Evolutionary conservation across 2,329 filamentous ascomycete genomes (phyloP), one percentile per base, ranked within the genome.

Genomic region (Pseudogymnoascus sp.): DNA sequence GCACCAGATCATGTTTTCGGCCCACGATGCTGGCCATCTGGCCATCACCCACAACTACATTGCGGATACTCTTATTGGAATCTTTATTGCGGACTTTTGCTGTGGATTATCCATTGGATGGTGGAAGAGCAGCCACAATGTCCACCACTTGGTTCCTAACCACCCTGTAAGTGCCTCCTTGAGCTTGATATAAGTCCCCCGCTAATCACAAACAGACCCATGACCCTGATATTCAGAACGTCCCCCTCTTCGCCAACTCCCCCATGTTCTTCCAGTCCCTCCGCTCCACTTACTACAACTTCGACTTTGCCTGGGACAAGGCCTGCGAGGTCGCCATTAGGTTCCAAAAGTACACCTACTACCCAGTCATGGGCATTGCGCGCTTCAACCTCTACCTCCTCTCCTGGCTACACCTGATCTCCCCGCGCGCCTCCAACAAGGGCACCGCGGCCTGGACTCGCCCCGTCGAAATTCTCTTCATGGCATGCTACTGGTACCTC

Each of bases 381-480:
- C 85, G 87, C 63, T 89, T 90, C 81, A 89, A 89, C 70, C 80
- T 90, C 1, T 89, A 89, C 72, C 73, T 84, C 15, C 78, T 89
- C 9, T 86, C 84, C 4, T 88, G 84, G 84, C 74, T 80, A 13
- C 85, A 88, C 70, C 80, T 89, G 8, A 72, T 88, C 31, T 79
- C 80, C 4, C 75, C 76, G 37, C 77, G 77, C 69, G 77, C 76
- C 35, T 85, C 85, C 61, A 83, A 82, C 59, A 74, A 71, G 68
- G 77, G 72, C 44, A 80, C 80, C 47, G 85, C 85, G 0, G 84
- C 83, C 79, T 89, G 85, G 84, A 83, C 86, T 65, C 84, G 85
- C 33, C 86, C 83, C 62, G 78, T 83, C 58, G 87, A 90, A 71
- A 76, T 88, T n/a, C 70, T 71, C 17, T 84, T 84, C 61, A 85